Evolutionary conservation across 495 filamentous ascomycete species (phyloP).

Genomic region (Poronia punctata): DNA sequence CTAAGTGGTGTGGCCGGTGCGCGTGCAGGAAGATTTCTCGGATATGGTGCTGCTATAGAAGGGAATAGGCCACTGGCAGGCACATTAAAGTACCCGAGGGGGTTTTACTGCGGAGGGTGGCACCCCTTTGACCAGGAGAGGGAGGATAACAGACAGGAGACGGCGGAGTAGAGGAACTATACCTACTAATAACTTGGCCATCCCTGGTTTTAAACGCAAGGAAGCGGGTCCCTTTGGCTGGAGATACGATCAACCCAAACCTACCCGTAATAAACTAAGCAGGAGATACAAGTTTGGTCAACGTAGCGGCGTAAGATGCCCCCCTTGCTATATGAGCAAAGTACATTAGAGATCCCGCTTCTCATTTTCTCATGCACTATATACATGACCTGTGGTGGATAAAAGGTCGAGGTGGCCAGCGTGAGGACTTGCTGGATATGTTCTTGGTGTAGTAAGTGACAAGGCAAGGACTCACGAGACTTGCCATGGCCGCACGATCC

Average conservation of each 20-base stretch:
- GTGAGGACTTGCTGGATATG: not conserved
- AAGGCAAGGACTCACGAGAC: constrained; percentile 14
- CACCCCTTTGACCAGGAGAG: no score
- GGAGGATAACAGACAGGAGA: no score
- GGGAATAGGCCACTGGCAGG: not conserved
- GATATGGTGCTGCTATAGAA: constrained; percentile 15
- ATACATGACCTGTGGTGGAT: not conserved
- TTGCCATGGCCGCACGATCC: constrained; percentile 65
- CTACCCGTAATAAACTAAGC: no score
- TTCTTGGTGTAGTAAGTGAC: no score
- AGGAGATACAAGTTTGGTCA: no score
- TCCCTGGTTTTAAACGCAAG: no score
- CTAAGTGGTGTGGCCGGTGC: constrained; percentile 22
- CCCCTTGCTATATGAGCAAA: constrained; percentile 2
- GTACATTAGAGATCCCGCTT: not conserved
- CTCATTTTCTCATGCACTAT: not conserved
- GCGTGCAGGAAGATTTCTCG: constrained; percentile 17
- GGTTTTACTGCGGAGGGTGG: no score
- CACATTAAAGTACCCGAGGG: not conserved
- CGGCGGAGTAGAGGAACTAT: no score
- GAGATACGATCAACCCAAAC: no score
- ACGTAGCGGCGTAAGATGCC: no score
- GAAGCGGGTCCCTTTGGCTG: no score
- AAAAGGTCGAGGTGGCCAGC: not conserved
- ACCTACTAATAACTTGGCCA: no score